Base-by-base conservation (phyloP, 2,329 filamentous ascomycete species). In the Calonectria ilicicola region DNA sequence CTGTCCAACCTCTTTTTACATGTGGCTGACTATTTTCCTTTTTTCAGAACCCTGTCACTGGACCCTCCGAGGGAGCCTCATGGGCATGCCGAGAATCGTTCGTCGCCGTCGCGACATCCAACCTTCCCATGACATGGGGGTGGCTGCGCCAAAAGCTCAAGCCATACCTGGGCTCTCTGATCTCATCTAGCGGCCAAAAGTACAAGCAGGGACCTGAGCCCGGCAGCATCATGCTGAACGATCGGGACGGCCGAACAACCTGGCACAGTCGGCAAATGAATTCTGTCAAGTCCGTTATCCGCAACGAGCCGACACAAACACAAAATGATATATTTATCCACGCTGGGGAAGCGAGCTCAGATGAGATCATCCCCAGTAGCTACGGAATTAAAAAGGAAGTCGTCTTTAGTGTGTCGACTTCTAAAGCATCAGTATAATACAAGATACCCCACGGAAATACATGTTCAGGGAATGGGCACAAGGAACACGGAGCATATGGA, bases 31-130 rank as follows among this genome's bases (percentile, higher is more conserved):
- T 21, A 4, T 5, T 21, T 12, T 35, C 2, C 6, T 21, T 9
- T 2, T 9, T 21, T 7, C 26, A 85, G 83, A 82, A 85, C 44
- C 82, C 83, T 1, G 56, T 76, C 7, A 81, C 83, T 15, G 83
- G 83, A 14, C 82, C 83, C 0, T 72, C 80, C 23, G 71, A 82
- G 9, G 83, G 81, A 5, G 82, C 82, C 0, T 79, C 79, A 0
- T 86, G 84, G 84, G 84, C 82, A 0, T 80, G 82, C 0, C 82
- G 84, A 35, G 84, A 86, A 46, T 83, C 83, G 1, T 86, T 85
- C 68, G 83, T 85, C 32, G 82, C 84, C 19, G 81, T 85, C 32
- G 79, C 84, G 29, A 83, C 82, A 32, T 81, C 83, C 2, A 85
- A 83, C 58, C 72, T 85, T 7, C 84, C 84, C n/a, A 80, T 81